Evolutionary conservation across 1,139 yeast species (phyloP).

Genomic region (Hanseniaspora gamundiae): DNA sequence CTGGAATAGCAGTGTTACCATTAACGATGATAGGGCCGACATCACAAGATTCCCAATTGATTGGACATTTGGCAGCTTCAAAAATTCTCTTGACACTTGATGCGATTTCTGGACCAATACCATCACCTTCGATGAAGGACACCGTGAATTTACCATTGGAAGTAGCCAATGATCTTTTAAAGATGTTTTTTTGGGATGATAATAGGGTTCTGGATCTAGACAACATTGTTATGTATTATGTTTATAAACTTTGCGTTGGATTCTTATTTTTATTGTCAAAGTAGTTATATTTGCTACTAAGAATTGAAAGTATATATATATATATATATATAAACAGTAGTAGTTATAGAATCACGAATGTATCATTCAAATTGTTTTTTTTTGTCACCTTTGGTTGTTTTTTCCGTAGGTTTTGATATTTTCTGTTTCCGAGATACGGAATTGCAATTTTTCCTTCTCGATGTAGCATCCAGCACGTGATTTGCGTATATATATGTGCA

Average conservation of each 20-base stretch:
- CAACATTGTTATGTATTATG: not conserved
- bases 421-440: no score
- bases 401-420: no score
- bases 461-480: no score
- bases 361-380: not conserved
- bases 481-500: no score
- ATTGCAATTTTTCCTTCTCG: no score
- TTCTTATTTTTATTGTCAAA: no score
- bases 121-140: slow-evolving; percentile 96
- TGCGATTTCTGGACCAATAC: slow-evolving; percentile 94
- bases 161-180: slow-evolving; percentile 14
- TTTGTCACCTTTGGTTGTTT: not conserved
- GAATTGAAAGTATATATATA: not conserved
- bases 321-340: not conserved
- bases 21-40: slow-evolving; percentile 87
- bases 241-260: no score
- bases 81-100: slow-evolving; percentile 85
- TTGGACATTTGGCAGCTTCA: slow-evolving; percentile 87
- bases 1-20: slow-evolving; percentile 91
- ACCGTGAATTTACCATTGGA: slow-evolving; percentile 56
- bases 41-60: slow-evolving; percentile 95
- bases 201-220: slow-evolving; percentile 5
- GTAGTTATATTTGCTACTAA: no score
- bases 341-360: not conserved
- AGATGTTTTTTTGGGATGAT: not conserved